Evolutionary conservation across 1,139 yeast genomes (phyloP).

Genomic region (Geotrichum carabidarum): DNA sequence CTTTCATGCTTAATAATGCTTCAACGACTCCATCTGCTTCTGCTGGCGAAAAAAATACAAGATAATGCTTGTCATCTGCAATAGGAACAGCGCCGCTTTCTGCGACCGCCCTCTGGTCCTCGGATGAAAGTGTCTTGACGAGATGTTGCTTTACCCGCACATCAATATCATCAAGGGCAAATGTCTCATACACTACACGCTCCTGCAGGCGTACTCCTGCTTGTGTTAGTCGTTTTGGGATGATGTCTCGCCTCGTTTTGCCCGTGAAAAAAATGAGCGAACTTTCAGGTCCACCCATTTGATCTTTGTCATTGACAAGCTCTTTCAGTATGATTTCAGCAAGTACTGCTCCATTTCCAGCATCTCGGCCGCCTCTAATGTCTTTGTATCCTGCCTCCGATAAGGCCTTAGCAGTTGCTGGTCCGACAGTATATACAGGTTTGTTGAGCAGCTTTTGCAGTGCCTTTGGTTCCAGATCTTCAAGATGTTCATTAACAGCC

Average conservation of each 20-base stretch:
- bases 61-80: slow-evolving; percentile 19
- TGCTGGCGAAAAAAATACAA: slow-evolving; percentile 87
- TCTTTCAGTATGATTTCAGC: slow-evolving; percentile 59
- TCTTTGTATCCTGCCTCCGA: slow-evolving; percentile 57
- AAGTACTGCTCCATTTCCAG: slow-evolving; percentile 75
- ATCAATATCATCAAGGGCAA: slow-evolving; percentile 36
- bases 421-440: slow-evolving; percentile 84
- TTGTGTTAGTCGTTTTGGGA: slow-evolving; percentile 55
- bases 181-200: slow-evolving; percentile 64
- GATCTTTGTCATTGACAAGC: slow-evolving; percentile 22
- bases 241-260: slow-evolving; percentile 71
- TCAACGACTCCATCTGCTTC: slow-evolving; percentile 65
- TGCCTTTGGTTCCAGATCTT: slow-evolving; percentile 20
- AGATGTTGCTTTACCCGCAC: slow-evolving; percentile 14
- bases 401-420: slow-evolving; percentile 71
- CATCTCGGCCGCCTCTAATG: slow-evolving; percentile 65
- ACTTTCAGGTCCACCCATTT: slow-evolving; percentile 46
- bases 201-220: slow-evolving; percentile 53
- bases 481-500: slow-evolving; percentile 45
- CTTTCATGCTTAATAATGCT: slow-evolving; percentile 23
- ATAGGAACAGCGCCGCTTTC: background rate
- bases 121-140: slow-evolving; percentile 10
- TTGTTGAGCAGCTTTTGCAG: slow-evolving; percentile 32
- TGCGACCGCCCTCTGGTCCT: slow-evolving; percentile 43
- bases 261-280: slow-evolving; percentile 78